These are phyloP conservation scores for Aspergillus pseudoglaucus DNA, from an alignment of 2,329 filamentous ascomycete species.

Conservation along the genomic window DNA sequence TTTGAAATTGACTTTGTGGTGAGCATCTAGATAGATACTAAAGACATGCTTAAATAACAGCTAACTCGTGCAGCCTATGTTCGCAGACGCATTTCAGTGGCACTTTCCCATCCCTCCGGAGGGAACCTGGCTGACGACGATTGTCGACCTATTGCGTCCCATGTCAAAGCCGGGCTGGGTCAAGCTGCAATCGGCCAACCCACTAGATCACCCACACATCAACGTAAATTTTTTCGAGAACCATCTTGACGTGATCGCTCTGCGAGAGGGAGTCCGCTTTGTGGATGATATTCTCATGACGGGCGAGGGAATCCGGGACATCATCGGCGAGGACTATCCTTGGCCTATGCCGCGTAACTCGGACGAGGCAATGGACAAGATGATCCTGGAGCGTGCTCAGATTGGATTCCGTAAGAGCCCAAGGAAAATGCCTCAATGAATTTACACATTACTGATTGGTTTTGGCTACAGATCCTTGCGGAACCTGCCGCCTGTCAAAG, in stretches of 20 bases:
- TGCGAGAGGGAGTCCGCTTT: slow-evolving; percentile 52
- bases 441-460: neutral
- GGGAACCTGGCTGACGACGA: slow-evolving; percentile 50
- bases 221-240: slow-evolving; percentile 43
- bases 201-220: slow-evolving; percentile 30
- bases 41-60: slow-evolving; percentile 23
- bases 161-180: slow-evolving; percentile 39
- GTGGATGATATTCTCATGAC: slow-evolving; percentile 46
- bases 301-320: slow-evolving; percentile 47
- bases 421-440: neutral
- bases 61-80: slow-evolving; percentile 39
- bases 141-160: slow-evolving; percentile 45
- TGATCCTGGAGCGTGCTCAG: slow-evolving; percentile 51
- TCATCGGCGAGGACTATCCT: slow-evolving; percentile 43
- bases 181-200: slow-evolving; percentile 33
- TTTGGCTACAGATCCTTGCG: slow-evolving; percentile 40
- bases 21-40: slow-evolving; percentile 41
- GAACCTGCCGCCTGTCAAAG: slow-evolving; percentile 48
- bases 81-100: slow-evolving; percentile 46
- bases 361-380: slow-evolving; percentile 50
- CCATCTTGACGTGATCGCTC: slow-evolving; percentile 47
- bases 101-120: slow-evolving; percentile 34
- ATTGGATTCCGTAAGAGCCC: slow-evolving; percentile 27
- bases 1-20: slow-evolving; percentile 56
- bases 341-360: slow-evolving; percentile 52